Evolutionary conservation across 2,329 filamentous ascomycete genomes (phyloP).

Genomic region (Alternaria viburni): DNA sequence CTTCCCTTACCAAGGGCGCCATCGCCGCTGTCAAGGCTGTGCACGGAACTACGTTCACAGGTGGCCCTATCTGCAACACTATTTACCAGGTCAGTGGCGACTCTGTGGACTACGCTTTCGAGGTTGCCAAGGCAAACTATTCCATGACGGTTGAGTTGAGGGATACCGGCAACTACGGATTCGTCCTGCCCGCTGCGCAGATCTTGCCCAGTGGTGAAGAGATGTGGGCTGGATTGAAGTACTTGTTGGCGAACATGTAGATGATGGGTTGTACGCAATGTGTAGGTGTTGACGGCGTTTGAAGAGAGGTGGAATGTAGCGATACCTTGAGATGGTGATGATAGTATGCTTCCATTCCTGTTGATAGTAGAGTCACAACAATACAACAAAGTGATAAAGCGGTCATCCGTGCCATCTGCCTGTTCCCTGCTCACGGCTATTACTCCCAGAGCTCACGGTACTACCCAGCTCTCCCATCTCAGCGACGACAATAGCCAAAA

Average conservation of each 20-base stretch:
- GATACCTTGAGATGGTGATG: not conserved
- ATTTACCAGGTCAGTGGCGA: conserved; percentile 64
- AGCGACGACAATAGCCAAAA: no score
- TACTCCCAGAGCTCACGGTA: not conserved
- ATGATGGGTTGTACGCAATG: not conserved
- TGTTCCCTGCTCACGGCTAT: not conserved
- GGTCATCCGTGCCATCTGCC: rapidly evolving
- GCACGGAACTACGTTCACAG: conserved; percentile 54
- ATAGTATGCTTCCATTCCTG: not conserved
- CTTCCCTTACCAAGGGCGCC: conserved; percentile 57
- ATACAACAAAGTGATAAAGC: not conserved
- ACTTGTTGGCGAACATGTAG: conserved; percentile 18
- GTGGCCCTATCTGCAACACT: conserved; percentile 62
- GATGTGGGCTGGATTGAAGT: conserved; percentile 53
- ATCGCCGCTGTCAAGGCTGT: conserved; percentile 63
- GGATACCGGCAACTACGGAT: conserved; percentile 57
- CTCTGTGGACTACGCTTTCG: conserved; percentile 54
- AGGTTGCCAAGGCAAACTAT: conserved; percentile 51
- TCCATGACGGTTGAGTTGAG: conserved; percentile 59
- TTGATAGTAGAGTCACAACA: not conserved
- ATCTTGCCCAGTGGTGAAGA: conserved; percentile 57
- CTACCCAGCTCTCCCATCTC: not conserved
- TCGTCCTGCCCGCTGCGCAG: conserved; percentile 57
- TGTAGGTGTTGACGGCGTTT: not conserved
- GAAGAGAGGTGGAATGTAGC: not conserved